Evolutionary conservation across 495 filamentous ascomycete genomes (phyloP), one percentile per base, ranked within the genome.

Genomic region (Xylaria sp.): DNA sequence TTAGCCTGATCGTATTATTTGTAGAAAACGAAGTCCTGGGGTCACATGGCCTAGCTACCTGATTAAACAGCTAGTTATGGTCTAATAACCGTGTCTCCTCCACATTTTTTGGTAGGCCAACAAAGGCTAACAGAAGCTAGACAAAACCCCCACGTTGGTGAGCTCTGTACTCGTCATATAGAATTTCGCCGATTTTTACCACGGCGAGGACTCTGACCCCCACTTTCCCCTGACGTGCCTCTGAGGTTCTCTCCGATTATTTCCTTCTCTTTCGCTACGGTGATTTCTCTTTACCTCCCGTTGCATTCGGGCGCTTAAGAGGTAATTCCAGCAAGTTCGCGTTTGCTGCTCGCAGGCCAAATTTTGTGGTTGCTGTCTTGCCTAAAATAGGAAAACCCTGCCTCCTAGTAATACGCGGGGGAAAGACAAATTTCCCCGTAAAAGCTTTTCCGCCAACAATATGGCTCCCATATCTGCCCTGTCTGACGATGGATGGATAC

Each of bases 361-460:
- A 33, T 9, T 53, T 21, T 33, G 21, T 24, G 46, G 17, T 55
- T 53, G 29, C 48, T 50, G 33, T 19, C 46, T 67, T 6, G 48
- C 48, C 64, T 43, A 67, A 37, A 37, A 50, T 35, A 67, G 46
- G n/a, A 43, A 43, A 67, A 8, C 19, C 21, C 26, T 67, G 2
- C 46, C 50, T 33, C 37, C 17, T 31, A 17, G 24, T 41, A 59
- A 59, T 26, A 59, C 50, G n/a, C 64, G 48, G 53, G 67, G 43
- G n/a, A 52, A 40, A 50, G 7, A 29, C 12, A 48, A 26, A 24
- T 33, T n/a, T 41, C 68, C 29, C 58, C 44, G 43, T 43, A 43
- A 70, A 70, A 52, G 46, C 59, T 62, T 70, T 63, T 70, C 68
- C 58, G 58, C 68, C 58, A 70, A 70, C 68, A 31, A 63, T 24